These are phyloP conservation scores for Aspergillus novoparasiticus DNA, from an alignment of 2,329 filamentous ascomycete genomes.

Conservation along the genomic window DNA sequence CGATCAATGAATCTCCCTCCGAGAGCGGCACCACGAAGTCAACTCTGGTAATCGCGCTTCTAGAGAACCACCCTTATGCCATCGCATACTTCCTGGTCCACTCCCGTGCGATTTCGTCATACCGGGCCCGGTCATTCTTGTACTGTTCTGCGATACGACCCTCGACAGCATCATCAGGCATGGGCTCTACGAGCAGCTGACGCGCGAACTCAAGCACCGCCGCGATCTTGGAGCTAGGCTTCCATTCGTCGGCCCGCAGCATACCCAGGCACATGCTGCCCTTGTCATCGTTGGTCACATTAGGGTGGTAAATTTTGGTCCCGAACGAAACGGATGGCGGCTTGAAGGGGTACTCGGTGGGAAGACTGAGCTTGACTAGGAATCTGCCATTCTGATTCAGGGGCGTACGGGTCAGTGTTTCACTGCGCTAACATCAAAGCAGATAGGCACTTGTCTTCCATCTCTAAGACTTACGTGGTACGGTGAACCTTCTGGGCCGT, in stretches of 20 bases:
- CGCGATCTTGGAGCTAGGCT: constrained; percentile 76
- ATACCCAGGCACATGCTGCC: constrained; percentile 85
- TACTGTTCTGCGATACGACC: constrained; percentile 82
- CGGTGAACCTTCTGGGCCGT: constrained; percentile 65
- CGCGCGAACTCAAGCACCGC: constrained; percentile 77
- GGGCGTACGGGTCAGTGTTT: constrained; percentile 2
- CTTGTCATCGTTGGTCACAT: constrained; percentile 82
- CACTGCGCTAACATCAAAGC: background rate
- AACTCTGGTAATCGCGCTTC: background rate
- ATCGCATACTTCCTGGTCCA: constrained; percentile 75
- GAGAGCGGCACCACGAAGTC: background rate
- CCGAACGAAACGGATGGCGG: constrained; percentile 76
- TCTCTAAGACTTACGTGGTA: constrained; percentile 57
- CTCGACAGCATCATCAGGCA: constrained; percentile 89
- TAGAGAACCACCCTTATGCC: constrained; percentile 6
- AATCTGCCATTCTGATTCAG: constrained; percentile 67
- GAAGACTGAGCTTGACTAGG: constrained; percentile 71
- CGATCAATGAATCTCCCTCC: no score
- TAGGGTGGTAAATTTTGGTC: constrained; percentile 95
- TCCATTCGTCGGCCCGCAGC: constrained; percentile 87
- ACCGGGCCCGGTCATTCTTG: constrained; percentile 66
- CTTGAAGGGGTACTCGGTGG: constrained; percentile 86
- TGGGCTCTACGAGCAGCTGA: constrained; percentile 74
- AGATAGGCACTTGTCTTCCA: constrained; percentile 3
- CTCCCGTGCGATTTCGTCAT: constrained; percentile 72